These are phyloP conservation scores for Pterocarpus macrocarpus DNA, from an alignment of 306 rosid genomes.

Conservation along the genomic window DNA sequence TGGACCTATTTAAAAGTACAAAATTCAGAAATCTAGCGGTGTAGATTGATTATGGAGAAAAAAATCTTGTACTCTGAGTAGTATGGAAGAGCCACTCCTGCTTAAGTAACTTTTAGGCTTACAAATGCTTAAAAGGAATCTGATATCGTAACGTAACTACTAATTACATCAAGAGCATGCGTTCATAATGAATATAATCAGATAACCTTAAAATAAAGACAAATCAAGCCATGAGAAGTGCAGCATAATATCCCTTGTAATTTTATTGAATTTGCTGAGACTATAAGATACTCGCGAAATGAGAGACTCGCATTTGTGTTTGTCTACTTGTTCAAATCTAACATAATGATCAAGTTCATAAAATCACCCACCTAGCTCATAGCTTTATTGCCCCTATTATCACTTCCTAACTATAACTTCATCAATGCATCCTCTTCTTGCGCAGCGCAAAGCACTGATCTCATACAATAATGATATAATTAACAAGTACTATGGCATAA, in stretches of 20 bases:
- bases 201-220: not conserved
- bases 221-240: not conserved
- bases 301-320: conserved; percentile 48
- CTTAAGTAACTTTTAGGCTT: not conserved
- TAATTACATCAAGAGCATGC: not conserved
- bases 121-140: not conserved
- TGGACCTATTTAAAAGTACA: too few relatives aligned
- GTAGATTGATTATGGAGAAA: too few relatives aligned
- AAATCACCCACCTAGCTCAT: conserved; percentile 16
- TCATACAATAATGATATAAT: conserved; percentile 16
- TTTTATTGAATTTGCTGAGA: conserved; percentile 38
- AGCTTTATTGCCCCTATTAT: conserved; percentile 15
- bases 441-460: conserved; percentile 12
- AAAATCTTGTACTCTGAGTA: too few relatives aligned
- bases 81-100: too few relatives aligned
- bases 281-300: conserved; percentile 31
- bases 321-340: conserved; percentile 53
- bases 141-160: not conserved
- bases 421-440: not conserved
- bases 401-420: conserved; percentile 21
- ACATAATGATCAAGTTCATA: conserved; percentile 32
- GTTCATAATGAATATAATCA: not conserved
- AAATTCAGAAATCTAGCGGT: too few relatives aligned
- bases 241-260: conserved; percentile 26
- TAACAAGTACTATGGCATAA: not conserved